Conservation (phyloP, 148 eudicot species). For the Rhododendron molle region DNA sequence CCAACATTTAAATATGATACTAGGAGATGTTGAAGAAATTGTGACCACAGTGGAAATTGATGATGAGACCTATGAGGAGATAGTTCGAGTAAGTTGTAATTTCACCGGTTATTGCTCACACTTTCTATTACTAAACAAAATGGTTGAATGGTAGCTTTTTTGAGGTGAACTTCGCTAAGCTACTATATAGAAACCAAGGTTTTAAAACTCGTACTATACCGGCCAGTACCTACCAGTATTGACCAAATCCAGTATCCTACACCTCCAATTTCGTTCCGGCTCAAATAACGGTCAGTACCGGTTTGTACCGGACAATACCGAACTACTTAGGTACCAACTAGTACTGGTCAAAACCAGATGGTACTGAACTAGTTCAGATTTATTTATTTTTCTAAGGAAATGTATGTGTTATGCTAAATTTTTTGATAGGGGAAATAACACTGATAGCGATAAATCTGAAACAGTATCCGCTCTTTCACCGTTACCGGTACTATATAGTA, state of each 20-base stretch:
- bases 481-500: too few species aligned
- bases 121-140: neutral
- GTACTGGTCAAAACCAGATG: too few species aligned
- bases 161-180: neutral
- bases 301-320: neutral
- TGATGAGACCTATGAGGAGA: slow-evolving; percentile 6
- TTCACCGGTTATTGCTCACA: neutral
- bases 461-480: too few species aligned
- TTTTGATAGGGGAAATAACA: neutral
- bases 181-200: neutral
- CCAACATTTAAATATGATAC: slow-evolving; percentile 12
- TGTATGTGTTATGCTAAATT: neutral
- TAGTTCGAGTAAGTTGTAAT: neutral
- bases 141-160: neutral
- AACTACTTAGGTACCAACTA: neutral
- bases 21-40: slow-evolving; percentile 9
- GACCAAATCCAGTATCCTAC: neutral
- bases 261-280: neutral
- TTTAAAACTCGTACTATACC: neutral
- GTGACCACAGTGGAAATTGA: slow-evolving; percentile 4
- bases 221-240: neutral
- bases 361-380: too few species aligned
- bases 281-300: too few species aligned
- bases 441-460: too few species aligned
- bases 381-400: too few species aligned